Conservation (phyloP, 331 rosid genomes). For the Erythrophleum ivorense region DNA sequence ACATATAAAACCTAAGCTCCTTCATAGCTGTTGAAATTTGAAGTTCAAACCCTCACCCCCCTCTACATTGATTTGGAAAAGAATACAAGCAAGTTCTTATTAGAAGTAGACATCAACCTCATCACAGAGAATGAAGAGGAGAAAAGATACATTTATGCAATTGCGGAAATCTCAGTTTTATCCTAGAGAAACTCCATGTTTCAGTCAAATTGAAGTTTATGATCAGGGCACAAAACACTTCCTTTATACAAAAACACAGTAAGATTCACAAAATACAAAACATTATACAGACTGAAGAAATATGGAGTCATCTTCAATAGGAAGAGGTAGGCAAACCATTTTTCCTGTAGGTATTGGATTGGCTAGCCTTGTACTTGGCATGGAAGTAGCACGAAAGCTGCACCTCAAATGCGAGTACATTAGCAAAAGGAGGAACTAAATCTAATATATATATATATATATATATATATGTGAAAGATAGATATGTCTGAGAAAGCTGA, state of each 20-base stretch:
- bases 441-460: neutral
- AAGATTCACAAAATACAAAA: conserved; percentile 7
- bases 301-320: conserved; percentile 5
- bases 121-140: neutral
- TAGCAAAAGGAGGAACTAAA: neutral
- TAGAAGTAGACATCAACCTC: neutral
- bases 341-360: conserved; percentile 64
- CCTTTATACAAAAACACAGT: neutral
- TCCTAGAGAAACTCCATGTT: conserved; percentile 5
- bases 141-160: neutral
- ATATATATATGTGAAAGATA: neutral
- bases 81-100: neutral
- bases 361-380: conserved; percentile 67
- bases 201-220: neutral
- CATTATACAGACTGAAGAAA: conserved; percentile 7
- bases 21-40: neutral
- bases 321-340: conserved; percentile 61
- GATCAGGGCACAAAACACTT: conserved; percentile 5
- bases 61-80: neutral
- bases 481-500: conserved; percentile 42
- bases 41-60: neutral
- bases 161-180: neutral
- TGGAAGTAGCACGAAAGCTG: conserved; percentile 81
- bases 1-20: neutral
- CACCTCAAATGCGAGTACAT: conserved; percentile 41